phyloP scores from a whole-genome alignment of 306 rosid species.

The Prosopis cineraria region DNA sequence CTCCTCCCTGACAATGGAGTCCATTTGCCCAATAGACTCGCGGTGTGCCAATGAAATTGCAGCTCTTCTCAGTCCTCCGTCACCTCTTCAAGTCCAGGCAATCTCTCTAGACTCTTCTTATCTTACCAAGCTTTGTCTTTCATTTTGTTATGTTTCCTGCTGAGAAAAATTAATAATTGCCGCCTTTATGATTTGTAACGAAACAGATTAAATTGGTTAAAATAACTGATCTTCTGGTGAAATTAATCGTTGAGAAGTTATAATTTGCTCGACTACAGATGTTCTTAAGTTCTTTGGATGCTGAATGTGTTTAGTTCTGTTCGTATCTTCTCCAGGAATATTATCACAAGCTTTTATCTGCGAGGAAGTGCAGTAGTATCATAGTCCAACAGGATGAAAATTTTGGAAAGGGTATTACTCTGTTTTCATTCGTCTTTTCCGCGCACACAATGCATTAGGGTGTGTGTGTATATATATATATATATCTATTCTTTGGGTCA shows the following conservation, averaged over 20 bases:
- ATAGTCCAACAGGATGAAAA: conserved; percentile 60
- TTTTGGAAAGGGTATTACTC: conserved; percentile 65
- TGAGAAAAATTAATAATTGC: background rate
- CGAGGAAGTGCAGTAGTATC: conserved; percentile 54
- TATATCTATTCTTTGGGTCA: background rate
- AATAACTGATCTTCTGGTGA: background rate
- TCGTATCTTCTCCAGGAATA: conserved; percentile 51
- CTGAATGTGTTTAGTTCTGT: conserved; percentile 12
- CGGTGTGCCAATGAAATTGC: conserved; percentile 49
- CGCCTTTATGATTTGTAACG: background rate
- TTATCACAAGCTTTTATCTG: conserved; percentile 55
- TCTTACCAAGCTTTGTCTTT: background rate
- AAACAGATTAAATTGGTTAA: background rate
- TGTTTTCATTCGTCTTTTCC: background rate
- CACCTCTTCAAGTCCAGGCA: conserved; percentile 65
- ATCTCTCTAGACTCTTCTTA: conserved; percentile 24
- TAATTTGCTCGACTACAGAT: background rate
- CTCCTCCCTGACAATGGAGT: conserved; percentile 49
- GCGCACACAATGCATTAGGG: background rate
- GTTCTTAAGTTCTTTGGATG: background rate
- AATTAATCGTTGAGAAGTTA: background rate
- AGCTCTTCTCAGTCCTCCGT: conserved; percentile 63
- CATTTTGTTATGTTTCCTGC: background rate
- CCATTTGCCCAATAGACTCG: conserved; percentile 57
- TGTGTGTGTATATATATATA: too few relatives aligned